Evolutionary conservation across 192 early-diverging fungal species (phyloP), one percentile per base, ranked within the genome.

Genomic region (Coemansia sp.): DNA sequence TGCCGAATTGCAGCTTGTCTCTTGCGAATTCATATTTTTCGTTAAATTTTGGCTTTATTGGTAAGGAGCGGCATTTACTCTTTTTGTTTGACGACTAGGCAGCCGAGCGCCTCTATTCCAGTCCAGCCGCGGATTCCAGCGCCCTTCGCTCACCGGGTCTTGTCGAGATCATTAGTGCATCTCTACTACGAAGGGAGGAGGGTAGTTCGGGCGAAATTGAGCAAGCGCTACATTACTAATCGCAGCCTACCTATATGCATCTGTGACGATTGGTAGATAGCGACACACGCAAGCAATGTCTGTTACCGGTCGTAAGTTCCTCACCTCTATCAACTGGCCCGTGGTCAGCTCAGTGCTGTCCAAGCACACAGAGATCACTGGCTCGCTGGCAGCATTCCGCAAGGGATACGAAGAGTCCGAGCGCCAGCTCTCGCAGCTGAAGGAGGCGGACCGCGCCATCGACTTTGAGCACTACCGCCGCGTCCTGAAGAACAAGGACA

Each of bases 361-460:
- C 6, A 86, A 92, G 77, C 89, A 90, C 75, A 89, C 92, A 57
- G 97, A 99, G 75, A 98, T 96, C 41, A 89, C 92, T 62, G 90
- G 88, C 57, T 84, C 93, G 29, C 76, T 99, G 54, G 82, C 81
- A 66, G 89, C 92, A 17, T 99, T 99, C 93, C 95, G 96, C 71
- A 92, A 96, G 74, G 91, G 95, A 74, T 95, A 96, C 79, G 90
- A 91, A 24, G 96, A 96, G 81, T 91, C 96, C 47, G 87, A 87
- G 68, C 92, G 95, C 75, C 79, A 89, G 64, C 85, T 98, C 47
- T 47, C 73, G 36, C 93, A 94, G 74, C 89, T 99, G 49, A 86
- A 90, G 73, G 93, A 95, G 71, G 91, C 93, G 45, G 84, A 86
- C 67, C 87, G 89, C 59, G 67, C 88, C 47, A 85, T 99, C 53